phyloP scores from a whole-genome alignment of 2,329 filamentous ascomycete genomes.

The Penicillium sp. region DNA sequence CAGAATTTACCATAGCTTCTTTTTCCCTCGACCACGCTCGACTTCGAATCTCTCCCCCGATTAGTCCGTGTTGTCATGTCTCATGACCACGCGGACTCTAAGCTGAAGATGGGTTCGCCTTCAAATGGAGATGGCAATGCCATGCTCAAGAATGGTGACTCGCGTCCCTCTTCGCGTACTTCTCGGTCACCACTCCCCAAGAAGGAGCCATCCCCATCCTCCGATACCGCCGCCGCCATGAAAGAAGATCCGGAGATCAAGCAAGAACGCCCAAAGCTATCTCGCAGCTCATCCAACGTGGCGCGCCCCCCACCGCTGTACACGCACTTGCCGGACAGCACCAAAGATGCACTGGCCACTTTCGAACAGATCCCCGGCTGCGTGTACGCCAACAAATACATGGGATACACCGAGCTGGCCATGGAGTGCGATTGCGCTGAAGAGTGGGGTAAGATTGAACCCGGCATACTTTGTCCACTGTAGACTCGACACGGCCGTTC shows the following conservation, averaged over 20 bases:
- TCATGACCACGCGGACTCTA: slow-evolving; percentile 44
- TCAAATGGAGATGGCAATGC: slow-evolving; percentile 21
- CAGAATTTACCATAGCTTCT: slow-evolving; percentile 3
- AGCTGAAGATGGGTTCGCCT: slow-evolving; percentile 30
- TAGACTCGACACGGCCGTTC: neutral
- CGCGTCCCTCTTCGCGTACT: slow-evolving; percentile 16
- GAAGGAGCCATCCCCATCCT: slow-evolving; percentile 23
- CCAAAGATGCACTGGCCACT: slow-evolving; percentile 69
- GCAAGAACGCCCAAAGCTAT: slow-evolving; percentile 68
- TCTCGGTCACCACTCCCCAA: slow-evolving; percentile 13
- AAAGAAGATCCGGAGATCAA: slow-evolving; percentile 64
- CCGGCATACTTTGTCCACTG: neutral
- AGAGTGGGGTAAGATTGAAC: slow-evolving; percentile 78
- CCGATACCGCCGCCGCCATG: slow-evolving; percentile 23
- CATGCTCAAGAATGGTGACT: slow-evolving; percentile 23
- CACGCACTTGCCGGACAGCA: slow-evolving; percentile 74
- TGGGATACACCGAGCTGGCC: slow-evolving; percentile 89
- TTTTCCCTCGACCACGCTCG: neutral
- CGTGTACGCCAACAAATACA: slow-evolving; percentile 85
- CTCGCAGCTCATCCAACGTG: slow-evolving; percentile 70
- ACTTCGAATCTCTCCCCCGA: neutral
- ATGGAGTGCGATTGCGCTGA: slow-evolving; percentile 94
- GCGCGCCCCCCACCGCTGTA: slow-evolving; percentile 68
- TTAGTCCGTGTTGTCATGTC: slow-evolving; percentile 45
- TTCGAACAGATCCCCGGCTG: slow-evolving; percentile 85